Evolutionary conservation across 2,329 filamentous ascomycete genomes (phyloP).

Genomic region (Trichophyton verrucosum): DNA sequence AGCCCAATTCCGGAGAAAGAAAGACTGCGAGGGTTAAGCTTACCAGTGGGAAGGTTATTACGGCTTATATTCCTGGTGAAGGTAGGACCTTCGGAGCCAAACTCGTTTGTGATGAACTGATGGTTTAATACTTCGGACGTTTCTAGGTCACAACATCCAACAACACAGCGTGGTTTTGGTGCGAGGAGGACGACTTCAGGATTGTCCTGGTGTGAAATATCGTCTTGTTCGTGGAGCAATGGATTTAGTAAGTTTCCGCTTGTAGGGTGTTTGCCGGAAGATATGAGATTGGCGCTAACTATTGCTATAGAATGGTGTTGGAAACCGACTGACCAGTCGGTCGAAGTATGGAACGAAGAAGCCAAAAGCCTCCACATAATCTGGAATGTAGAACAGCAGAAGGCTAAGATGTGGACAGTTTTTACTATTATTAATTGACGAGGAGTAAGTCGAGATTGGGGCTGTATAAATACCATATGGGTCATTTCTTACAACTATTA

Average conservation of each 20-base stretch:
- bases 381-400: neutral
- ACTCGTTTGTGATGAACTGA: neutral
- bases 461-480: neutral
- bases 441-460: neutral
- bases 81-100: constrained; percentile 33
- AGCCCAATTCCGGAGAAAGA: constrained; percentile 93
- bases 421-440: neutral
- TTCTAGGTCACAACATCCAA: constrained; percentile 80
- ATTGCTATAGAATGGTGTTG: constrained; percentile 65
- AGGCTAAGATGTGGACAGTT: neutral
- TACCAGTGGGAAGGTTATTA: constrained; percentile 75
- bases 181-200: constrained; percentile 82
- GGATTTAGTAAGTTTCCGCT: constrained; percentile 59
- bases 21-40: constrained; percentile 89
- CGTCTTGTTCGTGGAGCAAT: constrained; percentile 81
- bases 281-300: constrained; percentile 13
- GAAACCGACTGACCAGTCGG: constrained; percentile 66
- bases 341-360: constrained; percentile 99
- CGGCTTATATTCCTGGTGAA: constrained; percentile 91
- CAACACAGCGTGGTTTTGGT: constrained; percentile 97
- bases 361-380: constrained; percentile 49
- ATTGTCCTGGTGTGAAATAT: constrained; percentile 97
- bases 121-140: neutral
- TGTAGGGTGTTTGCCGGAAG: neutral
- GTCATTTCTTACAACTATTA: neutral